phyloP scores from a whole-genome alignment of 495 filamentous ascomycete genomes.

The Trichoderma parareesei region DNA sequence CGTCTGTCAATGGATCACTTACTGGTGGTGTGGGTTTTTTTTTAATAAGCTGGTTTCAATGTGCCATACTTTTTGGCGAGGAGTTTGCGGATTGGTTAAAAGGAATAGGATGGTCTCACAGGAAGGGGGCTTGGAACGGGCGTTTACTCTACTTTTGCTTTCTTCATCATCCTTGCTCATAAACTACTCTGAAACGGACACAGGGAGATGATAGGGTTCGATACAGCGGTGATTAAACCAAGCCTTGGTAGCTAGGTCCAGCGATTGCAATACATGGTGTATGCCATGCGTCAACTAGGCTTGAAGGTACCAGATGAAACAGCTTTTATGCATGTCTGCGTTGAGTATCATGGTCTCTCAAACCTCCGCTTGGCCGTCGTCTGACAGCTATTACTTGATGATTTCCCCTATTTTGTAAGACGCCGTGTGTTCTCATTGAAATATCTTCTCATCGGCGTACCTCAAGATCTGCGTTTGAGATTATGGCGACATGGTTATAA shows the following conservation, averaged over 20 bases:
- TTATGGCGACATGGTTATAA: too few relatives aligned
- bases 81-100: not conserved
- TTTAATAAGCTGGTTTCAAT: not conserved
- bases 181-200: not conserved
- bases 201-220: not conserved
- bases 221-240: not conserved
- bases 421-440: too few relatives aligned
- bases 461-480: not conserved
- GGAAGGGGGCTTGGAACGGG: not conserved
- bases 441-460: too few relatives aligned
- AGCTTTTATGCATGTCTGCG: not conserved
- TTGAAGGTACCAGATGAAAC: not conserved
- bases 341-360: too few relatives aligned
- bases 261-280: not conserved
- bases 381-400: too few relatives aligned
- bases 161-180: not conserved
- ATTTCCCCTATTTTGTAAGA: too few relatives aligned
- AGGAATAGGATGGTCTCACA: not conserved
- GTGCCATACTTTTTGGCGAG: not conserved
- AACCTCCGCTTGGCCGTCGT: too few relatives aligned
- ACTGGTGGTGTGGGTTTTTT: not conserved
- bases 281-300: not conserved
- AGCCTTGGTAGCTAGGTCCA: not conserved
- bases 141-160: not conserved
- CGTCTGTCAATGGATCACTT: not conserved